Conservation (phyloP, 2,329 filamentous ascomycete genomes). For the Fusarium sterilihyphosum region DNA sequence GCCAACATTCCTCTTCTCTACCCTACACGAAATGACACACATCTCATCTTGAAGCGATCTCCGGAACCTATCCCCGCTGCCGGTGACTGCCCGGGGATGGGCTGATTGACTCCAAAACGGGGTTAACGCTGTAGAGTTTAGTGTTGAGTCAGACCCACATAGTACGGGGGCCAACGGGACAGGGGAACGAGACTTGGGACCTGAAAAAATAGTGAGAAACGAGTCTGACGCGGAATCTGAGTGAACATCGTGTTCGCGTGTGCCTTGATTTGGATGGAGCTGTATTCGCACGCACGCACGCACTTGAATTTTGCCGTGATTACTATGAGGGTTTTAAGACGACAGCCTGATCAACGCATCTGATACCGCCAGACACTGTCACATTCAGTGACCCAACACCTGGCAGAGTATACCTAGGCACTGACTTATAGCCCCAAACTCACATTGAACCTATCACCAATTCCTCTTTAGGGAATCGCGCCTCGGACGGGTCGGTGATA, state of each 20-base stretch:
- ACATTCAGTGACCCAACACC: background rate
- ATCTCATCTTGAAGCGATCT: constrained; percentile 16
- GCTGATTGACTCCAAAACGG: constrained; percentile 13
- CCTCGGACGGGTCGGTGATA: constrained; percentile 22
- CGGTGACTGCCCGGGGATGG: constrained; percentile 17
- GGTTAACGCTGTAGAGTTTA: constrained; percentile 23
- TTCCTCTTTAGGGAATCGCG: constrained; percentile 36
- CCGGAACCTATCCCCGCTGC: constrained; percentile 32
- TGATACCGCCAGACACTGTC: background rate
- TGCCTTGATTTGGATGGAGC: constrained; percentile 21
- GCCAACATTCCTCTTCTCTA: background rate
- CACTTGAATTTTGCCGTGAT: constrained; percentile 2
- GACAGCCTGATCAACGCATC: background rate
- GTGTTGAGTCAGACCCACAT: constrained; percentile 24
- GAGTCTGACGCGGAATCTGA: constrained; percentile 13
- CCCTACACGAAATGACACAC: constrained; percentile 17
- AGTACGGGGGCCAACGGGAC: constrained; percentile 34
- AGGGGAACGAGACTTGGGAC: constrained; percentile 26
- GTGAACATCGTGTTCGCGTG: constrained; percentile 21
- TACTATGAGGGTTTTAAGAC: constrained; percentile 9
- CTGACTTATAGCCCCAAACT: background rate
- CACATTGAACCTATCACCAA: constrained; percentile 34
- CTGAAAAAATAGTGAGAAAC: constrained; percentile 20
- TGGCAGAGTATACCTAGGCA: background rate
- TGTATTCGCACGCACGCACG: background rate